phyloP scores from a whole-genome alignment of 176 grass and related monocot species.

The Zea luxurians region DNA sequence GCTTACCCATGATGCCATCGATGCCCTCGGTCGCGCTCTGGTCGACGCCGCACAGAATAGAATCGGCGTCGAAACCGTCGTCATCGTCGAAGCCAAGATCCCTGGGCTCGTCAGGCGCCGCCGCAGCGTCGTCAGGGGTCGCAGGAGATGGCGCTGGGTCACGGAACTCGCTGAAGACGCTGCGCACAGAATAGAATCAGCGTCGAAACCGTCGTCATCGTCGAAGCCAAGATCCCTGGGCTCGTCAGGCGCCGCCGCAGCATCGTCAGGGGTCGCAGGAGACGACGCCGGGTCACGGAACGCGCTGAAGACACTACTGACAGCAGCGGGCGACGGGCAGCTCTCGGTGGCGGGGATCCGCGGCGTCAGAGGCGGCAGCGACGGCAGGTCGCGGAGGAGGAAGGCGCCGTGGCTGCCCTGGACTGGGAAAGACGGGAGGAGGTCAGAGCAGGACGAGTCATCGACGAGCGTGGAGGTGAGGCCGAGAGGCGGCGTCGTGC shows the following conservation, averaged over 20 bases:
- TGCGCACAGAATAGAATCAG: conserved; percentile 25
- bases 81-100: too few species aligned
- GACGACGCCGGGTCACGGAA: conserved; percentile 43
- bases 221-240: conserved; percentile 48
- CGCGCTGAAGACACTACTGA: conserved; percentile 49
- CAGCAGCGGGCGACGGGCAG: conserved; percentile 43
- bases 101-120: too few species aligned
- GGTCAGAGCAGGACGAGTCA: conserved; percentile 20
- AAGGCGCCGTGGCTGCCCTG: conserved; percentile 52
- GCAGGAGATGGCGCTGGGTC: too few species aligned
- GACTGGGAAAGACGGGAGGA: conserved; percentile 49
- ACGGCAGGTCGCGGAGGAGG: conserved; percentile 50
- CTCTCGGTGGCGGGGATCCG: conserved; percentile 23
- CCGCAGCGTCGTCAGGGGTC: too few species aligned
- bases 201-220: conserved; percentile 64
- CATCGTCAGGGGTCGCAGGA: conserved; percentile 20
- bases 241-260: neutral
- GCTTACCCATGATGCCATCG: conserved; percentile 76
- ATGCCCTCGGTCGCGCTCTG: conserved; percentile 56
- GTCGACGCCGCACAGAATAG: conserved; percentile 55
- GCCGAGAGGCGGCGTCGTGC: conserved; percentile 32
- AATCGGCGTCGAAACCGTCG: too few species aligned
- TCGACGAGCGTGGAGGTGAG: conserved; percentile 47
- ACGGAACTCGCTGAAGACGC: too few species aligned
- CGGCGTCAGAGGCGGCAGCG: conserved; percentile 1